Evolutionary conservation across 2,329 filamentous ascomycete genomes (phyloP), one percentile per base, ranked within the genome.

Genomic region (Chaetomium olivaceum): DNA sequence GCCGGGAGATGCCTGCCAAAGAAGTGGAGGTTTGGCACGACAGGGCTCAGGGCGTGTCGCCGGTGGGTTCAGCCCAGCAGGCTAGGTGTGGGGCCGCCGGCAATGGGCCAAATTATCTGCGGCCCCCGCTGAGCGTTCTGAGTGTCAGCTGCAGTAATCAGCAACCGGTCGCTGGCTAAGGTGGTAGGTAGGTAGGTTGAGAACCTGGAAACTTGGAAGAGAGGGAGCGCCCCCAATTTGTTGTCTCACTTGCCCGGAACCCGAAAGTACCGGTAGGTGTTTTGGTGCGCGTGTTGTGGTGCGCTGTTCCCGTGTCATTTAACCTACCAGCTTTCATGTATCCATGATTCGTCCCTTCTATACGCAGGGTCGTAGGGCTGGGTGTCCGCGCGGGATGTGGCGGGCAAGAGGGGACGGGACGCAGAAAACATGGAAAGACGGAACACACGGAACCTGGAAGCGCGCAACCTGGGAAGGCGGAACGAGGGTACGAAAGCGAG

Each of bases 31-130:
- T 43, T n/a, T 43, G 36, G 36, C 39, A 19, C 39, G 16, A 43
- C 39, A 43, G 39, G 39, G 36, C 43, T 29, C 36, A 58, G 48
- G 55, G 62, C 62, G 56, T 61, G 62, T 67, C 59, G 66, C 52
- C 36, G 60, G 29, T 36, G 58, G 65, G 50, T 62, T 65, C 66
- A 68, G 63, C 66, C 63, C 60, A 65, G 66, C 27, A 58, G 39
- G 4, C n/a, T 14, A 27, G 50, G 50, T 48, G 62, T 68, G 66
- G 66, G 58, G 51, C 58, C 50, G 46, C 36, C 58, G 62, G 56
- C 57, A 64, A 36, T 46, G 33, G 36, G 36, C 14, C 29, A 21
- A 23, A n/a, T 27, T 27, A 61, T 21, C 43, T 33, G 25, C 27
- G 43, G 39, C 43, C 57, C 57, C 58, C 58, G 31, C 33, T 46